Conservation (phyloP, 169 alveolate species). For the Amoebophrya sp. region DNA sequence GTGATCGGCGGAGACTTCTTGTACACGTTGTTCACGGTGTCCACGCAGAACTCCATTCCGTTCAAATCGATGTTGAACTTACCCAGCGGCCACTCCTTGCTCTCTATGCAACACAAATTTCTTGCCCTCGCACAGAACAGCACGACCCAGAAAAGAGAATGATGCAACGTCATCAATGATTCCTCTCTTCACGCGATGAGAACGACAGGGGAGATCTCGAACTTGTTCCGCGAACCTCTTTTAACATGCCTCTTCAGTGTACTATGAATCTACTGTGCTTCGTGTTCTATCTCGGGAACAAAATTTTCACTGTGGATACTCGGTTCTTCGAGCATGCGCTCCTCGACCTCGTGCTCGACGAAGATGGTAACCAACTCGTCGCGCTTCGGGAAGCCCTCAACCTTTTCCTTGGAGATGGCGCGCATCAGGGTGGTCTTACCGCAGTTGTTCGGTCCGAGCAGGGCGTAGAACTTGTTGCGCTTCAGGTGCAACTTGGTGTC, state of each 20-base stretch:
- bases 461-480: constrained; percentile 33
- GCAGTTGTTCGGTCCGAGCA: constrained; percentile 44
- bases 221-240: no score
- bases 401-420: constrained; percentile 48
- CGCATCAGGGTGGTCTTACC: constrained; percentile 50
- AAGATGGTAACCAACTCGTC: constrained; percentile 42
- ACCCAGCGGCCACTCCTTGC: constrained; percentile 16
- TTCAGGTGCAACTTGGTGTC: constrained; percentile 51
- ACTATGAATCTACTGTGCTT: no score
- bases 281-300: no score
- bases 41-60: constrained; percentile 25
- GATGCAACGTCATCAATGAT: no score
- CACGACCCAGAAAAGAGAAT: no score
- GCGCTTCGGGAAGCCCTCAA: constrained; percentile 51
- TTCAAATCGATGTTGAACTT: constrained; percentile 23
- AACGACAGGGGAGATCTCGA: no score
- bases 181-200: no score
- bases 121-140: no score
- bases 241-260: no score
- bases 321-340: constrained; percentile 26
- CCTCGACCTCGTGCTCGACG: constrained; percentile 51
- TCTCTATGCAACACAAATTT: no score
- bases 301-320: background rate
- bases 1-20: constrained; percentile 23
- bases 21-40: constrained; percentile 11